phyloP scores from a whole-genome alignment of 2,329 filamentous ascomycete genomes.

The Lizonia empirigonia region DNA sequence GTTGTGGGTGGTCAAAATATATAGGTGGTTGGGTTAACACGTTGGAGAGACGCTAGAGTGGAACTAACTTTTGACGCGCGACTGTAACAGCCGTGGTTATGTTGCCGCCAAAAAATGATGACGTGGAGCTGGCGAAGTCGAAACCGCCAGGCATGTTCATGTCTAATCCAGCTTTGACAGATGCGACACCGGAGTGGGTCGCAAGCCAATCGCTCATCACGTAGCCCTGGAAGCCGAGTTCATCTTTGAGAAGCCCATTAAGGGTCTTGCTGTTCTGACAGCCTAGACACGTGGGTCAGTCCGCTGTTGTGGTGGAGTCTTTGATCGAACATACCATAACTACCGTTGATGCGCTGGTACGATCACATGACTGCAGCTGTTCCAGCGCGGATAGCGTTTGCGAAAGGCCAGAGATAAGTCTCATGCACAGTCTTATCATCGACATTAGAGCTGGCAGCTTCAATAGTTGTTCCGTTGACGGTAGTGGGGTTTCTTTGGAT shows the following conservation, averaged over 20 bases:
- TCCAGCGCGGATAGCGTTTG: slow-evolving; percentile 64
- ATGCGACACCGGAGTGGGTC: slow-evolving; percentile 40
- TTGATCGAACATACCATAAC: slow-evolving; percentile 4
- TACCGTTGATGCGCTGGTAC: slow-evolving; percentile 46
- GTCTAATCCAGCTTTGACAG: slow-evolving; percentile 54
- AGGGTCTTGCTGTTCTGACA: slow-evolving; percentile 49
- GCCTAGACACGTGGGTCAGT: neutral
- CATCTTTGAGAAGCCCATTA: slow-evolving; percentile 58
- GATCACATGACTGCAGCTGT: slow-evolving; percentile 66
- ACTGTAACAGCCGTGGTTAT: slow-evolving; percentile 39
- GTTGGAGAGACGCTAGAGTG: no score
- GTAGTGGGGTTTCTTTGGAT: slow-evolving; percentile 51
- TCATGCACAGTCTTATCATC: slow-evolving; percentile 70
- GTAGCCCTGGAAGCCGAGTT: slow-evolving; percentile 58
- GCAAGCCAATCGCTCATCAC: slow-evolving; percentile 53
- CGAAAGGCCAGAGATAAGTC: slow-evolving; percentile 70
- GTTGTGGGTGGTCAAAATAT: no score
- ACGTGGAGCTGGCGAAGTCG: slow-evolving; percentile 14
- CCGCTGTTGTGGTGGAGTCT: no score
- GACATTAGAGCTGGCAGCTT: slow-evolving; percentile 51
- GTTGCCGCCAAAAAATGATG: slow-evolving; percentile 47
- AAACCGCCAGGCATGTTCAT: slow-evolving; percentile 54
- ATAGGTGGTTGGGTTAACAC: no score
- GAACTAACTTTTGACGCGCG: no score
- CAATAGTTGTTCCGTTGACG: slow-evolving; percentile 56